These are phyloP conservation scores for Curvularia spicifera DNA, from an alignment of 2,329 filamentous ascomycete species.

Conservation along the genomic window DNA sequence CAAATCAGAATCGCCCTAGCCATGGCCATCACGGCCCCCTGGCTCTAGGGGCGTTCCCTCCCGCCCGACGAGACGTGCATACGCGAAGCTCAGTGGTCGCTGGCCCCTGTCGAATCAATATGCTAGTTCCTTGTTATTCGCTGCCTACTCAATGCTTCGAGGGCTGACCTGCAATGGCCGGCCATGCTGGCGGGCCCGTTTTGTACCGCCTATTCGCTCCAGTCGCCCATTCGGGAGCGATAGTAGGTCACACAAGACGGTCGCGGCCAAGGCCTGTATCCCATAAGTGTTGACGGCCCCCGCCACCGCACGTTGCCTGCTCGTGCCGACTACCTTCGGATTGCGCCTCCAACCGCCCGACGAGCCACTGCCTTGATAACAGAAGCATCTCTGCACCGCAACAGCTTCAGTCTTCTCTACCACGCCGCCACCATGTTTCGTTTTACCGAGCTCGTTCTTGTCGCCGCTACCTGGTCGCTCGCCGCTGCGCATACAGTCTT, in stretches of 20 bases:
- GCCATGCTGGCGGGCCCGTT: slow-evolving; percentile 27
- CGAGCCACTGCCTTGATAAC: background rate
- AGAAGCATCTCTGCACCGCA: background rate
- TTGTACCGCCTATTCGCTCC: slow-evolving; percentile 27
- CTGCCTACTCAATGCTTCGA: slow-evolving; percentile 29
- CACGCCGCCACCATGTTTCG: slow-evolving; percentile 39
- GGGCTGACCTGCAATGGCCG: slow-evolving; percentile 37
- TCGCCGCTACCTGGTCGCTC: slow-evolving; percentile 51
- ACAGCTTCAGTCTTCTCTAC: background rate
- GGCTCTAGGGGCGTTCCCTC: slow-evolving; percentile 34
- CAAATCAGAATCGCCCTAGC: slow-evolving; percentile 28
- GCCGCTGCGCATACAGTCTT: slow-evolving; percentile 78
- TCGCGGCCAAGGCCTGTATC: slow-evolving; percentile 20
- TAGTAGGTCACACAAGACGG: slow-evolving; percentile 30
- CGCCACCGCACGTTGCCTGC: slow-evolving; percentile 36
- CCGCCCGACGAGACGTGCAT: slow-evolving; percentile 32
- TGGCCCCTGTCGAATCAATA: slow-evolving; percentile 41
- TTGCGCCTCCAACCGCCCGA: background rate
- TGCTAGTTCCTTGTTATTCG: slow-evolving; percentile 35
- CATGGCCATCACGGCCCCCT: slow-evolving; percentile 25
- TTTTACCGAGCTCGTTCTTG: slow-evolving; percentile 41
- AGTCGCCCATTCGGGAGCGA: slow-evolving; percentile 20
- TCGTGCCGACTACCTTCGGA: slow-evolving; percentile 23
- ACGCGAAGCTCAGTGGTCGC: slow-evolving; percentile 38
- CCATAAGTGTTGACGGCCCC: slow-evolving; percentile 35